Base-by-base conservation (phyloP, 2,329 filamentous ascomycete genomes). In the Calonectria pseudoreteaudii region DNA sequence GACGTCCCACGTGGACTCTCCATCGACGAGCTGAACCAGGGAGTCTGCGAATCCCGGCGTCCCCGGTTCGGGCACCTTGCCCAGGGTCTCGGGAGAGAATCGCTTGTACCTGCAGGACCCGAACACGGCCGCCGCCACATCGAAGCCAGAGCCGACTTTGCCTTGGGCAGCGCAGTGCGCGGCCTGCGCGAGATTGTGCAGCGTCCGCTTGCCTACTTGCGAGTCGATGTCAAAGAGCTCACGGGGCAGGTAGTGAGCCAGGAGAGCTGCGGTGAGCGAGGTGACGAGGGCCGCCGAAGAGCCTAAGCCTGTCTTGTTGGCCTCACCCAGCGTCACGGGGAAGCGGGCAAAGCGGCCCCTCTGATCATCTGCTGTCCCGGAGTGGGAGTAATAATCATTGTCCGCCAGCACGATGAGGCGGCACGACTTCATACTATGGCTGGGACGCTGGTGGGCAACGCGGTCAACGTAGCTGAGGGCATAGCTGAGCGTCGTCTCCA, bases 151-250 rank as follows among this genome's bases (percentile, higher is more conserved):
- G 65, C 97, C 97, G 23, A 99, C 93, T 85, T 99, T 99, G 30
- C 97, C 97, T 86, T 99, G 97, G 0, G 97, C 97, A 1, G 96
- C 95, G 82, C 96, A 98, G 86, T 99, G 97, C 5, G 95, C 93
- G 1, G 94, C 94, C 87, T 99, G 97, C 0, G 96, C 94, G 66
- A 99, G 92, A 85, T 98, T 98, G 87, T 99, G 97, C 68, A 98
- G 89, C 65, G 90, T 90, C 34, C 87, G 87, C 77, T 89, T 89
- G 66, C 92, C 91, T 0, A 85, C 77, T 0, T 88, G 85, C 60
- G 89, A 87, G 62, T 84, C 56, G 68, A 95, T 81, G 84, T 93
- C 87, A 82, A 94, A 94, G 16, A 85, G 79, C 18, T 84, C 77
- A 1, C 70, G 77, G 4, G 92, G 90, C 26, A 96, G 89, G 86